Evolutionary conservation across 164 flowering plant species (phyloP).

Genomic region (Santalum album): DNA sequence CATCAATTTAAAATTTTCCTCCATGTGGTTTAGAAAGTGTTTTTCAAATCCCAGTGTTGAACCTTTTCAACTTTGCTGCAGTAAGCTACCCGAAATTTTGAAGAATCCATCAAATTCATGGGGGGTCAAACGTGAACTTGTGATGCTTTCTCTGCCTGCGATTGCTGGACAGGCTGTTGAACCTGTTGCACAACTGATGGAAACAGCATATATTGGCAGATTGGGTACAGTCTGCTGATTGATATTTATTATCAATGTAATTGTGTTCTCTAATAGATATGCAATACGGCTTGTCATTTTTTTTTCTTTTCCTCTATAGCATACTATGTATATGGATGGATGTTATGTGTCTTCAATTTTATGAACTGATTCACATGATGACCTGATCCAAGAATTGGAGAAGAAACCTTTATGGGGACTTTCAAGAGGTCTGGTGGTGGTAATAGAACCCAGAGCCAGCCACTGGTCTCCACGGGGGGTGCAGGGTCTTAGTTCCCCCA

Average conservation of each 20-base stretch:
- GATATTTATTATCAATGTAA: no score
- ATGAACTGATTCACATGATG: no score
- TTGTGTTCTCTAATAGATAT: neutral
- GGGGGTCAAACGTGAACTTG: conserved; percentile 51
- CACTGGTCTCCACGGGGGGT: no score
- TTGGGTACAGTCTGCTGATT: conserved; percentile 35
- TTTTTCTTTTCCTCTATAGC: neutral
- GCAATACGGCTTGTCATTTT: neutral
- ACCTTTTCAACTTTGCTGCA: conserved; percentile 17
- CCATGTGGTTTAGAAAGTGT: no score
- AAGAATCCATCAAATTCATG: conserved; percentile 13
- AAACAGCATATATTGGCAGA: conserved; percentile 94
- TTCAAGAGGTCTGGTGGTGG: no score
- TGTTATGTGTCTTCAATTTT: no score
- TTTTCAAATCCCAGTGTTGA: neutral
- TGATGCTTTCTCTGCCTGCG: conserved; percentile 79
- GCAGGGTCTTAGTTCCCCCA: no score
- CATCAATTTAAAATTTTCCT: no score
- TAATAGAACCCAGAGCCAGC: no score
- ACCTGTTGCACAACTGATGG: conserved; percentile 80
- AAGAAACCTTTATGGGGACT: no score
- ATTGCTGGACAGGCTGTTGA: conserved; percentile 87
- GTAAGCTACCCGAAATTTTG: conserved; percentile 23
- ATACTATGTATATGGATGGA: neutral
- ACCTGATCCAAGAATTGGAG: no score